Conservation (phyloP, 176 grass and related monocot species). For the Bolboschoenus planiculmis region DNA sequence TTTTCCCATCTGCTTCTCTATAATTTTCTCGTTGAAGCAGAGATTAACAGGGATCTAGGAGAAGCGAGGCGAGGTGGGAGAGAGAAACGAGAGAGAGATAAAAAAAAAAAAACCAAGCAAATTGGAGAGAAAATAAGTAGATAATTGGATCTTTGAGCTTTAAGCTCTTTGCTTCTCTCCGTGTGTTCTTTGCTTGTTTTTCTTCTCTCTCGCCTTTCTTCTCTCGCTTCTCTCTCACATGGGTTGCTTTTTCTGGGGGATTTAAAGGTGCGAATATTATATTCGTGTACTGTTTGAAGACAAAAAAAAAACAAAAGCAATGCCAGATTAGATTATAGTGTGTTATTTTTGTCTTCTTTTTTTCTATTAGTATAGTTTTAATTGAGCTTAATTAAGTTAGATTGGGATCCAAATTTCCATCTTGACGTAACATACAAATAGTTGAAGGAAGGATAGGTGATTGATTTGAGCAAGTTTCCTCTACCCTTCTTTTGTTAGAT, state of each 20-base stretch:
- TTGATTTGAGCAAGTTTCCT: too few species aligned
- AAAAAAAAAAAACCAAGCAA: slow-evolving; percentile 12
- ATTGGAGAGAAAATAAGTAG: slow-evolving; percentile 8
- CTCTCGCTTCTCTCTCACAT: not conserved
- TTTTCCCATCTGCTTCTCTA: slow-evolving; percentile 42
- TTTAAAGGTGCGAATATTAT: slow-evolving; percentile 44
- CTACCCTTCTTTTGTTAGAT: too few species aligned
- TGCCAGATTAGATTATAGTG: not conserved
- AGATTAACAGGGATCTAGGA: slow-evolving; percentile 26
- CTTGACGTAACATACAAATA: too few species aligned
- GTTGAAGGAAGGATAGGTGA: too few species aligned
- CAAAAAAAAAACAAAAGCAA: not conserved
- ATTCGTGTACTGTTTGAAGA: not conserved
- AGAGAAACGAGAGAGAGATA: not conserved
- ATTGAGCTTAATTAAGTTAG: too few species aligned
- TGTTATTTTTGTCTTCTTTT: too few species aligned
- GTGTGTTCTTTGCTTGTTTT: not conserved
- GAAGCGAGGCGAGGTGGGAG: not conserved
- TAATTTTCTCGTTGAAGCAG: not conserved
- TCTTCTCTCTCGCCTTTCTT: not conserved
- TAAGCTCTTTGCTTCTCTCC: not conserved
- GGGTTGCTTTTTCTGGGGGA: slow-evolving; percentile 28
- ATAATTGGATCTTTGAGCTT: slow-evolving; percentile 24
- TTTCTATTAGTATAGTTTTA: too few species aligned
- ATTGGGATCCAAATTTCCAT: too few species aligned